These are phyloP conservation scores for Capsicum pubescens DNA, from an alignment of 257 asterid species.

Conservation along the genomic window DNA sequence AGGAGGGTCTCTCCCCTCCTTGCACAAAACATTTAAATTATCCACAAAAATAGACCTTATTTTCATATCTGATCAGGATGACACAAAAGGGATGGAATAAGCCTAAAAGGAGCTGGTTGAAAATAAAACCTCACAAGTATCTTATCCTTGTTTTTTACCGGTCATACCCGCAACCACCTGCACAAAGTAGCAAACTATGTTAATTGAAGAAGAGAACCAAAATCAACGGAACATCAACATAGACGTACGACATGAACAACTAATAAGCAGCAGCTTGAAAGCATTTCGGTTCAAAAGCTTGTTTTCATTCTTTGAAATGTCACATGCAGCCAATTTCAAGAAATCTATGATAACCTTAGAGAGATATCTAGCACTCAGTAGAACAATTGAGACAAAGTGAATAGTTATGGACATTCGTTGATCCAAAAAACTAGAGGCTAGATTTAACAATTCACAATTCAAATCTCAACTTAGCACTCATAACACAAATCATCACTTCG, in stretches of 20 bases:
- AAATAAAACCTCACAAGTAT: constrained; percentile 11
- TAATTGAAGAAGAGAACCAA: not conserved
- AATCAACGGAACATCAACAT: not conserved
- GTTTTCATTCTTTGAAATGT: not conserved
- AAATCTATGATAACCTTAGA: not conserved
- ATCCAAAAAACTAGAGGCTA: not conserved
- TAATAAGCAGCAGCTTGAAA: not conserved
- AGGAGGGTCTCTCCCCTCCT: constrained; percentile 12
- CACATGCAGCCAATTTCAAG: not conserved
- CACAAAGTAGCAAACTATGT: constrained; percentile 33
- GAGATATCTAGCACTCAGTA: not conserved
- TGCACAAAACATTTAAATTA: constrained; percentile 5
- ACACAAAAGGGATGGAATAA: constrained; percentile 6
- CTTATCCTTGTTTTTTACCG: constrained; percentile 56
- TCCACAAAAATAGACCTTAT: constrained; percentile 32
- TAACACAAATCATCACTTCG: not conserved
- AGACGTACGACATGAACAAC: not conserved
- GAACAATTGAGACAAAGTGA: not conserved
- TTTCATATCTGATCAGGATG: constrained; percentile 26
- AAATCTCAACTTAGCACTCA: not conserved
- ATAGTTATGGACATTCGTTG: not conserved
- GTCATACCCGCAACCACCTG: constrained; percentile 85
- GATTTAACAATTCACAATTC: not conserved
- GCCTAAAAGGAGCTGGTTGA: not conserved
- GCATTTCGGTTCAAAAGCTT: not conserved